Percentiles rank a stretch among this genome's conserved stretches.
Conservation (phyloP, 331 rosid genomes). For the Quercus tomentella region DNA sequence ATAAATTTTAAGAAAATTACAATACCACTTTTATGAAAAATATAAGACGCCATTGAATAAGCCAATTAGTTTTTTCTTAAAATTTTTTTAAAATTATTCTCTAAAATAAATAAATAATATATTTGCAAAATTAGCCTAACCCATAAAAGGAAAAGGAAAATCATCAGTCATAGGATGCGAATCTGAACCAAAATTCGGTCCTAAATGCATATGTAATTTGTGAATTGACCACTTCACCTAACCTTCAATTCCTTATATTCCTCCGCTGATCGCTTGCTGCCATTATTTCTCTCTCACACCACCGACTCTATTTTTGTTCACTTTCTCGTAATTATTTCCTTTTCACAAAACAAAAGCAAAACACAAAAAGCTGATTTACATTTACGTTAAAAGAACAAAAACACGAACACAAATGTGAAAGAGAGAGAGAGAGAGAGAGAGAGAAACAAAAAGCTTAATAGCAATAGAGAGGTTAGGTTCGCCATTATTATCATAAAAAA, state of each 20-base stretch:
- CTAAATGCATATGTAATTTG: too few species aligned
- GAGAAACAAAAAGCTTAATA: background rate
- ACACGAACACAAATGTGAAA: background rate
- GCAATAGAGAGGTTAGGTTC: background rate
- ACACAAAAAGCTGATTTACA: background rate
- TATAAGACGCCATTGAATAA: rapidly evolving
- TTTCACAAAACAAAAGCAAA: background rate
- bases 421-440: background rate
- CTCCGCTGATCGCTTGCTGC: background rate
- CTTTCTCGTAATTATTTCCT: too few species aligned
- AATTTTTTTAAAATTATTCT: too few species aligned
- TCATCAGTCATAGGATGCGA: too few species aligned
- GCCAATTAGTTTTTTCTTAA: too few species aligned
- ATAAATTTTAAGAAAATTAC: too few species aligned
- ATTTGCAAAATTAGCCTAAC: too few species aligned
- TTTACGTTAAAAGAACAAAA: background rate
- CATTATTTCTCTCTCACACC: background rate
- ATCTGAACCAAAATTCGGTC: too few species aligned
- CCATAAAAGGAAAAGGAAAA: too few species aligned
- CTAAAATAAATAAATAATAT: too few species aligned
- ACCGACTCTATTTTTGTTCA: background rate
- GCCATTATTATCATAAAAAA: background rate
- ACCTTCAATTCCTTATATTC: background rate
- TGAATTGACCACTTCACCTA: background rate
- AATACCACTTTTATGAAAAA: too few species aligned